Conservation (phyloP, 129 eudicot genomes). For the Lactuca saligna region DNA sequence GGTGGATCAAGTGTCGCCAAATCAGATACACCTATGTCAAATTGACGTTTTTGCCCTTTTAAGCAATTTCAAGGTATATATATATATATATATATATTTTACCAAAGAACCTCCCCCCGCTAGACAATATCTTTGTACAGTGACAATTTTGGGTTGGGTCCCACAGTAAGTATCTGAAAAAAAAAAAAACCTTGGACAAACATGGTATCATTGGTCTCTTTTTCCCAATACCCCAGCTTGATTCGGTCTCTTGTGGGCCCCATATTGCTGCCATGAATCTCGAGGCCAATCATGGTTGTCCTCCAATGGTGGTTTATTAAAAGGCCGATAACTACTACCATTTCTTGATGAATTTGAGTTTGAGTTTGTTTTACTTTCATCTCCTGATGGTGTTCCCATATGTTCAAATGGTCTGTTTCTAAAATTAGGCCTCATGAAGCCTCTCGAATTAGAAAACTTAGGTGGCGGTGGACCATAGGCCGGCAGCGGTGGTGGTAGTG, state of each 20-base stretch:
- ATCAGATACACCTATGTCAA: not conserved
- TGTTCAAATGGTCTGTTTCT: slow-evolving; percentile 57
- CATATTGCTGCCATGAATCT: slow-evolving; percentile 59
- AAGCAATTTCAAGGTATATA: too few species aligned
- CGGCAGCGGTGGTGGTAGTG: slow-evolving; percentile 30
- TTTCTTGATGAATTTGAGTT: slow-evolving; percentile 37
- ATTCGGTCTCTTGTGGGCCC: slow-evolving; percentile 46
- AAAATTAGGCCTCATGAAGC: slow-evolving; percentile 45
- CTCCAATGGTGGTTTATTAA: slow-evolving; percentile 37
- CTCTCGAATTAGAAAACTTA: slow-evolving; percentile 51
- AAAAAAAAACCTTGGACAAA: not conserved
- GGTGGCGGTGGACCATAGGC: slow-evolving; percentile 42
- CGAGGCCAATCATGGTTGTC: slow-evolving; percentile 51
- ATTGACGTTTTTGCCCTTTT: too few species aligned
- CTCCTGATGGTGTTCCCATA: slow-evolving; percentile 61
- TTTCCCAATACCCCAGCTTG: slow-evolving; percentile 42
- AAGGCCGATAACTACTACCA: not conserved
- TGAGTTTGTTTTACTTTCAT: slow-evolving; percentile 50
- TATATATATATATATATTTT: too few species aligned
- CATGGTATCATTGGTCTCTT: slow-evolving; percentile 37
- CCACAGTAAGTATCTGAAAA: slow-evolving; percentile 13
- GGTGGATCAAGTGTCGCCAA: not conserved
- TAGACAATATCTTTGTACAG: not conserved
- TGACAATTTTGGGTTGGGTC: not conserved
- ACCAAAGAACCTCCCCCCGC: not conserved